A percentile compares a stretch with the other conserved stretches of the same genome.
phyloP scores from a whole-genome alignment of 352 stramenopile genomes.

The Phytophthora ohioensis region DNA sequence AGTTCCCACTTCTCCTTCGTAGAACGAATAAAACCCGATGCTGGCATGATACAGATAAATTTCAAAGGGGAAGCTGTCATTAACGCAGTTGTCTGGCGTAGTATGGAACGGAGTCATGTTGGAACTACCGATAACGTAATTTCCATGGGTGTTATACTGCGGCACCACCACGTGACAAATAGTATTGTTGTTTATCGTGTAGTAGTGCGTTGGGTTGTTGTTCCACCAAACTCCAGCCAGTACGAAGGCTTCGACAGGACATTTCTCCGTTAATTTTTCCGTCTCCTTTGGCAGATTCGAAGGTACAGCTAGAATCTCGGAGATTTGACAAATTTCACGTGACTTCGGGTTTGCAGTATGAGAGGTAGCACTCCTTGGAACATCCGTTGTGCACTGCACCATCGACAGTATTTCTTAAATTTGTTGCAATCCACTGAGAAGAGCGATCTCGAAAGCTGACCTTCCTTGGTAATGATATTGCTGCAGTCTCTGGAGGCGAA shows the following conservation, averaged over 20 bases:
- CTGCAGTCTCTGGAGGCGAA: not conserved
- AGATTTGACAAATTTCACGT: constrained; percentile 29
- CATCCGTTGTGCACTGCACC: not conserved
- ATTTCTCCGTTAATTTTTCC: constrained; percentile 6
- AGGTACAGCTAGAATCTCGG: constrained; percentile 8
- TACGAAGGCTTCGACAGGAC: constrained; percentile 15
- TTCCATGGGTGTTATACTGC: constrained; percentile 31
- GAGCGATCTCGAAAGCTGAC: not conserved
- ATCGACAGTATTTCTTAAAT: not conserved
- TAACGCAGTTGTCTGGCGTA: constrained; percentile 9
- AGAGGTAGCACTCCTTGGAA: constrained; percentile 13
- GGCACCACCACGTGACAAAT: constrained; percentile 25
- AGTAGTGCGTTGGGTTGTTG: constrained; percentile 23
- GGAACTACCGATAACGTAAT: constrained; percentile 15
- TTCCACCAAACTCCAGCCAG: constrained; percentile 33
- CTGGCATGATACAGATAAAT: constrained; percentile 15
- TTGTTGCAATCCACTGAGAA: not conserved
- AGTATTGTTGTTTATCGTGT: not conserved
- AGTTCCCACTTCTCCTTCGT: constrained; percentile 4
- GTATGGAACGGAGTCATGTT: constrained; percentile 6
- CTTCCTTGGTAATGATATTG: not conserved
- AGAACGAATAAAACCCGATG: constrained; percentile 17
- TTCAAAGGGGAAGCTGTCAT: constrained; percentile 6
- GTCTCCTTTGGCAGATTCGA: constrained; percentile 1
- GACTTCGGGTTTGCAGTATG: constrained; percentile 21